These are phyloP conservation scores for Collariella sp. DNA, from an alignment of 495 filamentous ascomycete species.

Conservation along the genomic window DNA sequence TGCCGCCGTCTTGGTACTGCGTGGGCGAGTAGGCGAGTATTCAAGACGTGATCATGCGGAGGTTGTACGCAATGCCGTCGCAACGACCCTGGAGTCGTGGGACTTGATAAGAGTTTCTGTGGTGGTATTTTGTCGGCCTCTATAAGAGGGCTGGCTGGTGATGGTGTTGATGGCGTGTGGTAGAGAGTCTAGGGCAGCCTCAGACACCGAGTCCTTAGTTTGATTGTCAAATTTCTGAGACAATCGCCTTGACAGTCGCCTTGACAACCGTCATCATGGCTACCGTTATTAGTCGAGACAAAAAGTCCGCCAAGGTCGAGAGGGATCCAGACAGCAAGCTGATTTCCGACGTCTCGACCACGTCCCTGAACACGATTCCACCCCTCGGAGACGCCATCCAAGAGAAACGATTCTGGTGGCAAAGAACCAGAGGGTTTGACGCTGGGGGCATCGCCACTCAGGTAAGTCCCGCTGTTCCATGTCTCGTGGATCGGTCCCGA, in stretches of 20 bases:
- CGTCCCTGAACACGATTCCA: conserved; percentile 19
- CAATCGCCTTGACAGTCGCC: too few relatives aligned
- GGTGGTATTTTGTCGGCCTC: neutral
- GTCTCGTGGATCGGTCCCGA: neutral
- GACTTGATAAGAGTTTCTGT: neutral
- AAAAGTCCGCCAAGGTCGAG: neutral
- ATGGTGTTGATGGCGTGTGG: too few relatives aligned
- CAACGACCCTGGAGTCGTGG: neutral
- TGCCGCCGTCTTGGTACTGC: neutral
- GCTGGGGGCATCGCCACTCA: conserved; percentile 50
- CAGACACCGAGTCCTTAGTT: too few relatives aligned
- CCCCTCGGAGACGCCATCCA: conserved; percentile 32
- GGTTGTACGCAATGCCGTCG: conserved; percentile 10
- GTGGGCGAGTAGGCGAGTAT: neutral
- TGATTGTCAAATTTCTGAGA: too few relatives aligned
- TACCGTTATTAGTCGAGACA: conserved; percentile 15
- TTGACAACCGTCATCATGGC: conserved; percentile 7
- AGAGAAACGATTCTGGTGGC: conserved; percentile 40
- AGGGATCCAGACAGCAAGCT: conserved; percentile 9
- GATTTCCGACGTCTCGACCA: conserved; percentile 9
- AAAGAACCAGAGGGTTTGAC: conserved; percentile 36
- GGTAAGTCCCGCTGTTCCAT: conserved; percentile 15
- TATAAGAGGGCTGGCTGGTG: neutral
- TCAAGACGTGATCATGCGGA: conserved; percentile 15
- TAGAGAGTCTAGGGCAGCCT: too few relatives aligned